phyloP scores from a whole-genome alignment of 2,329 filamentous ascomycete genomes.

The Graphilbum sp. region DNA sequence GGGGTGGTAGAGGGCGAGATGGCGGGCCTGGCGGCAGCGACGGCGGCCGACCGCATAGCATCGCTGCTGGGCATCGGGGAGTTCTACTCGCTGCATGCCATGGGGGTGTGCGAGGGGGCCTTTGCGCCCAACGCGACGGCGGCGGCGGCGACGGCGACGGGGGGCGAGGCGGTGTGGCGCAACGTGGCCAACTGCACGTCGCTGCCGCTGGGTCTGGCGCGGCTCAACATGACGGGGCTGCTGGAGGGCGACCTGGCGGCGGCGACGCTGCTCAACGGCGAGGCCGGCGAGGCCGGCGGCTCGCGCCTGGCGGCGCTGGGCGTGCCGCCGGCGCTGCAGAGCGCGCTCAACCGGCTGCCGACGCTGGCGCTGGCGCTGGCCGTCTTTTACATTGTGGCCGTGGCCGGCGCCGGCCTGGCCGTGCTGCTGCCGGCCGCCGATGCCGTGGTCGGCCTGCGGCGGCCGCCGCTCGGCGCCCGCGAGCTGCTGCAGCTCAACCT shows the following conservation, averaged over 20 bases:
- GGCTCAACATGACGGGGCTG: conserved; percentile 26
- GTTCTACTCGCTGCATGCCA: conserved; percentile 18
- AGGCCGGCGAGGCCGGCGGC: conserved; percentile 24
- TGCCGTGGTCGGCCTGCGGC: conserved; percentile 13
- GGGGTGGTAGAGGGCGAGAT: conserved; percentile 10
- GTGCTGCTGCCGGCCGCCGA: conserved; percentile 25
- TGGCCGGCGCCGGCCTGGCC: conserved; percentile 24
- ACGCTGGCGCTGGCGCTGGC: conserved; percentile 29
- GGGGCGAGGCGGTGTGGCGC: too few relatives aligned
- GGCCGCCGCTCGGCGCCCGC: conserved; percentile 3
- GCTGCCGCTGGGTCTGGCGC: conserved; percentile 2
- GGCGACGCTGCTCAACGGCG: conserved; percentile 14
- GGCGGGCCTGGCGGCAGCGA: conserved; percentile 9
- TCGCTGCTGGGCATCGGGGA: conserved; percentile 15
- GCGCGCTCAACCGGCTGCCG: conserved; percentile 33
- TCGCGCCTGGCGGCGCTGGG: conserved; percentile 28
- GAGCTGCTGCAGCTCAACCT: conserved; percentile 20
- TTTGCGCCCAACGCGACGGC: conserved; percentile 14
- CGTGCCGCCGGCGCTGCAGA: conserved; percentile 26
- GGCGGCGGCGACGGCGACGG: too few relatives aligned
- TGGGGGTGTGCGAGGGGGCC: conserved; percentile 15
- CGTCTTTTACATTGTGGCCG: conserved; percentile 29
- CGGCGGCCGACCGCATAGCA: conserved; percentile 12
- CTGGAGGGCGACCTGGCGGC: conserved; percentile 27
- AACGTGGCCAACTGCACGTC: conserved; percentile 14